Base-by-base conservation (phyloP, 2,329 filamentous ascomycete species). In the Coniochaeta sp. region DNA sequence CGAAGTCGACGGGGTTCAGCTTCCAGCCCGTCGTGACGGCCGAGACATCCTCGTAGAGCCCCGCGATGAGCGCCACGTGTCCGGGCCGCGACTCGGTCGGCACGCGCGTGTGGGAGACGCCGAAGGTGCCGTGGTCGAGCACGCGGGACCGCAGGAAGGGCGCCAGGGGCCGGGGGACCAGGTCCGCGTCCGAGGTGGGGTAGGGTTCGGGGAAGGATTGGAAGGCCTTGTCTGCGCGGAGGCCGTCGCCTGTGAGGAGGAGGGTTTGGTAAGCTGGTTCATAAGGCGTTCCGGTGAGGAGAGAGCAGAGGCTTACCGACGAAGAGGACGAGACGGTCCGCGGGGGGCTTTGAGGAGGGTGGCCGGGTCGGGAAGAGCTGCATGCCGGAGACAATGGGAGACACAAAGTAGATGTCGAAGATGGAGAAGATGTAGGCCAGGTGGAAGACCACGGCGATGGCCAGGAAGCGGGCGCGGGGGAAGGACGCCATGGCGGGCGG, bases 361-460 rank as follows among this genome's bases (percentile, higher is more conserved):
- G 83, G 77, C 59, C 87, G 81, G 62, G 92, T 84, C 54, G 80
- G 77, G 74, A 91, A 93, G 62, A 92, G 83, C 69, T 84, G 86
- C 95, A 99, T 99, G 71, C 95, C 95, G 78, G 89, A 90, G 59
- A 98, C 95, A 67, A 99, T 95, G 24, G 95, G 95, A 72, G 92
- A 97, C 71, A 97, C 92, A 72, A 99, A 99, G 77, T 99, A 98
- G 65, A 98, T 95, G 74, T 97, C 93, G 77, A 99, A 99, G 70
- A 98, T 98, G 62, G 92, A 96, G 72, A 89, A 90, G 60, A 96
- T 89, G 74, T 99, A 99, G 65, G 96, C 85, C 59, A 98, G 74
- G 75, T 99, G 96, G 73, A 99, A 99, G 62, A 93, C 78, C 71
- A 97, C 84, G 67, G 95, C 95, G 71, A 96, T 85, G 72, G 89